phyloP scores from a whole-genome alignment of 352 stramenopile species.

The Blastocystis sp. region DNA sequence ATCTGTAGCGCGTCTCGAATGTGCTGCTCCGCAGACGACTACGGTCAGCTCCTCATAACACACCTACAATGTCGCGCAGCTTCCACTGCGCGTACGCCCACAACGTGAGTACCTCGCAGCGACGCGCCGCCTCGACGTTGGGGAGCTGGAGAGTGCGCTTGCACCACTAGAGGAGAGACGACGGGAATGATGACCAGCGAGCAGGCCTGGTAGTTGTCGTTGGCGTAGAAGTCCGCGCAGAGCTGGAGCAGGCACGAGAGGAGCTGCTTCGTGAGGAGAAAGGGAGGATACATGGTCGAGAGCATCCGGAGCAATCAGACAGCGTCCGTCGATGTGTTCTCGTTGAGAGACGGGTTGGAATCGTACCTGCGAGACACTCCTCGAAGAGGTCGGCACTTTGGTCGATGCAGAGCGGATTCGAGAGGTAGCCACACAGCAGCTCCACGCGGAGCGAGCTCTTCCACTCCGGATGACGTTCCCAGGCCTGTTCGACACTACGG shows the following conservation, averaged over 20 bases:
- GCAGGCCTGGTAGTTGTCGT: conserved; percentile 7
- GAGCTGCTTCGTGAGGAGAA: neutral
- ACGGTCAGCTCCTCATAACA: neutral
- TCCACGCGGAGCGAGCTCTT: neutral
- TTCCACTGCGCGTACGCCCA: conserved; percentile 31
- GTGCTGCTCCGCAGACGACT: conserved; percentile 18
- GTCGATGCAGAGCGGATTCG: neutral
- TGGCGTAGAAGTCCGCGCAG: conserved; percentile 33
- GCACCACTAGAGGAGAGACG: conserved; percentile 19
- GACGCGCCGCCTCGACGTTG: neutral
- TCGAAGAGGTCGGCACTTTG: neutral
- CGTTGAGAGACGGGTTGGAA: neutral
- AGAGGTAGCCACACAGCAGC: neutral
- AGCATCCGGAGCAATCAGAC: neutral
- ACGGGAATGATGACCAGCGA: neutral
- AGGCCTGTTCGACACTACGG: neutral
- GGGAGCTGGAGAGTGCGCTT: neutral
- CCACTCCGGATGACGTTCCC: conserved; percentile 4
- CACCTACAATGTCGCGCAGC: neutral
- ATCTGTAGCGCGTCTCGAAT: neutral
- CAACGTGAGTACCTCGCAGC: neutral
- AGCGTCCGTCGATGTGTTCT: neutral
- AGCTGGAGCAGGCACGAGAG: neutral
- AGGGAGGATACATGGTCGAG: neutral
- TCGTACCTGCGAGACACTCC: neutral